These are phyloP conservation scores for Penicillium italicum DNA, from an alignment of 2,329 filamentous ascomycete species.

Conservation along the genomic window DNA sequence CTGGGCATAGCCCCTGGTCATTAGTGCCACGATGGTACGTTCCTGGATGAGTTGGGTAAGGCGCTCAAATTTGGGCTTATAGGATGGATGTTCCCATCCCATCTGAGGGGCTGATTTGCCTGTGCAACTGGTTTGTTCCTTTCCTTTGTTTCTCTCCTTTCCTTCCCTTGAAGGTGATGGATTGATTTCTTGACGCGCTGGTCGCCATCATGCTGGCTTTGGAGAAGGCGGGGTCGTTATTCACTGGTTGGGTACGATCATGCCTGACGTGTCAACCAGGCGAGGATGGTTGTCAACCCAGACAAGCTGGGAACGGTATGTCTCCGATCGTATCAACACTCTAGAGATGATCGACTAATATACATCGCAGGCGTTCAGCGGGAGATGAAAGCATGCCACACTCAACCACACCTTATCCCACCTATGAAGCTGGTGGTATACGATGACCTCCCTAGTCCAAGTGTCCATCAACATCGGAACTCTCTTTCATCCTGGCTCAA, in stretches of 20 bases:
- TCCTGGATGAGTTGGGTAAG: conserved; percentile 13
- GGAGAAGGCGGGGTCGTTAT: conserved; percentile 39
- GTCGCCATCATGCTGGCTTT: conserved; percentile 36
- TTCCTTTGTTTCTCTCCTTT: conserved; percentile 6
- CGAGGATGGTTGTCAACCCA: conserved; percentile 24
- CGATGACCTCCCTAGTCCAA: conserved; percentile 39
- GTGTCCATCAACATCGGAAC: conserved; percentile 29
- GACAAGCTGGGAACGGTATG: conserved; percentile 8
- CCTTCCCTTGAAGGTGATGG: conserved; percentile 28
- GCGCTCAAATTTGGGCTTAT: conserved; percentile 4
- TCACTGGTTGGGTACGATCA: conserved; percentile 40
- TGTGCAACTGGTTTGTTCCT: conserved; percentile 4
- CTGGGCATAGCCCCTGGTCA: conserved; percentile 12
- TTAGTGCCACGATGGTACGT: conserved; percentile 5
- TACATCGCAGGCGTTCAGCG: conserved; percentile 37
- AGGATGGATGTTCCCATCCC: conserved; percentile 11
- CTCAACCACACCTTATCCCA: conserved; percentile 46
- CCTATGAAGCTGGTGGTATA: conserved; percentile 46
- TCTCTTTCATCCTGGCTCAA: conserved; percentile 41
- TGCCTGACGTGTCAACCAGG: conserved; percentile 37
- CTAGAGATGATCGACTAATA: conserved; percentile 10
- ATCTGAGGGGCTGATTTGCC: conserved; percentile 5
- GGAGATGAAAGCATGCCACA: conserved; percentile 45
- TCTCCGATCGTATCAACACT: not conserved
- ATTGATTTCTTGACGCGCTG: conserved; percentile 29